Evolutionary conservation across 1,139 yeast genomes (phyloP).

Genomic region (Arxiozyma slooffiae): DNA sequence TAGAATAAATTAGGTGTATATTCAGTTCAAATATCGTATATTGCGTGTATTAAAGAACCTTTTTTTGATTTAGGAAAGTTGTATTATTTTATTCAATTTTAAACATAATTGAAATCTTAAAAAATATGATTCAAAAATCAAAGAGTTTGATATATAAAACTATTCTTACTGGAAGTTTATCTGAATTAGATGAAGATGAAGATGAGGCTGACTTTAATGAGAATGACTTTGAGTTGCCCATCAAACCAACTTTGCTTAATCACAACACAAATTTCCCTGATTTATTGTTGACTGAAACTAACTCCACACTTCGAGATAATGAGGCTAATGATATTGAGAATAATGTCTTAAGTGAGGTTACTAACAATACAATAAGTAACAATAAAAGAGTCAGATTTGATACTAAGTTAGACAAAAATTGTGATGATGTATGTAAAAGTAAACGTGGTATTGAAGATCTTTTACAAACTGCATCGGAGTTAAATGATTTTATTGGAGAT

Average conservation of each 20-base stretch:
- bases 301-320: neutral
- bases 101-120: neutral
- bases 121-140: neutral
- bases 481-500: constrained; percentile 23
- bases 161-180: constrained; percentile 8
- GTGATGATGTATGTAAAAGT: constrained; percentile 11
- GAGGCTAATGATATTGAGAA: too few relatives aligned
- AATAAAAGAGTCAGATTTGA: constrained; percentile 22
- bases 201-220: neutral
- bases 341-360: neutral
- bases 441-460: constrained; percentile 22
- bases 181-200: constrained; percentile 12
- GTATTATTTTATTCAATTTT: neutral
- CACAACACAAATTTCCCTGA: constrained; percentile 18
- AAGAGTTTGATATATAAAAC: constrained; percentile 3
- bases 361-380: neutral
- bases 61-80: too few relatives aligned
- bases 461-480: constrained; percentile 25
- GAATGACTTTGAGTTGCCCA: constrained; percentile 19
- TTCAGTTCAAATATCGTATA: neutral
- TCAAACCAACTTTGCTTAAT: constrained; percentile 15
- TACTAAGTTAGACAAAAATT: constrained; percentile 6
- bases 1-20: neutral
- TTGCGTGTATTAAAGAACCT: neutral
- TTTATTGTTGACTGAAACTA: constrained; percentile 6